Percentiles rank a stretch among this genome's conserved stretches.
phyloP scores from a whole-genome alignment of 1,139 yeast genomes.

The Geotrichum fermentans region DNA sequence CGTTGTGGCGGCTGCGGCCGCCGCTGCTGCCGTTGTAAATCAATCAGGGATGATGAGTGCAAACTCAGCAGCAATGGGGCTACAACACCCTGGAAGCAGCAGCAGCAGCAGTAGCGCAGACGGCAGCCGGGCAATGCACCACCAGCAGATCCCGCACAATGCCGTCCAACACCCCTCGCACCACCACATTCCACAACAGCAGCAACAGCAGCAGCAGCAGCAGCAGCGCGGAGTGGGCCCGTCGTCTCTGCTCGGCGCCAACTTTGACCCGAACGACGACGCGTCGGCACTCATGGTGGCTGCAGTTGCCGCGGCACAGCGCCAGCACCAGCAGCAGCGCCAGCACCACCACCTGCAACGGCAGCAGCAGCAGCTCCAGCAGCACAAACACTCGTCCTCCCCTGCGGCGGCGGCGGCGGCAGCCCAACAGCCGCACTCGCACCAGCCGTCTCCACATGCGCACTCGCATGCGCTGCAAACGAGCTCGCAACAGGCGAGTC shows the following conservation, averaged over 20 bases:
- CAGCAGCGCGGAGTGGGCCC: slow-evolving; percentile 2
- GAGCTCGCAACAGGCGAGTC: background rate
- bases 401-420: background rate
- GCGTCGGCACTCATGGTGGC: slow-evolving; percentile 10
- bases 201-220: background rate
- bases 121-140: background rate
- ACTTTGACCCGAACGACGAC: slow-evolving; percentile 7
- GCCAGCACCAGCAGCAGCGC: background rate
- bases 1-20: slow-evolving; percentile 24
- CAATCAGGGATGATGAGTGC: slow-evolving; percentile 4
- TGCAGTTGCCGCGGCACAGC: slow-evolving; percentile 3
- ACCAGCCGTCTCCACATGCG: slow-evolving; percentile 25
- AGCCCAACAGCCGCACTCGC: slow-evolving; percentile 3
- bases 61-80: background rate
- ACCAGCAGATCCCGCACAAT: background rate
- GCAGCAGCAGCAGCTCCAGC: background rate
- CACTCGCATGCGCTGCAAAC: slow-evolving; percentile 25
- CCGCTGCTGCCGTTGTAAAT: slow-evolving; percentile 24
- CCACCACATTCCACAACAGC: slow-evolving; percentile 5
- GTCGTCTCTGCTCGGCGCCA: background rate
- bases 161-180: background rate
- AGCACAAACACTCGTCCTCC: background rate
- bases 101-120: background rate
- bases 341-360: background rate
- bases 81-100: background rate